Evolutionary conservation across 257 asterid species (phyloP), one percentile per base, ranked within the genome.

Genomic region (Solanum chiquidenum): DNA sequence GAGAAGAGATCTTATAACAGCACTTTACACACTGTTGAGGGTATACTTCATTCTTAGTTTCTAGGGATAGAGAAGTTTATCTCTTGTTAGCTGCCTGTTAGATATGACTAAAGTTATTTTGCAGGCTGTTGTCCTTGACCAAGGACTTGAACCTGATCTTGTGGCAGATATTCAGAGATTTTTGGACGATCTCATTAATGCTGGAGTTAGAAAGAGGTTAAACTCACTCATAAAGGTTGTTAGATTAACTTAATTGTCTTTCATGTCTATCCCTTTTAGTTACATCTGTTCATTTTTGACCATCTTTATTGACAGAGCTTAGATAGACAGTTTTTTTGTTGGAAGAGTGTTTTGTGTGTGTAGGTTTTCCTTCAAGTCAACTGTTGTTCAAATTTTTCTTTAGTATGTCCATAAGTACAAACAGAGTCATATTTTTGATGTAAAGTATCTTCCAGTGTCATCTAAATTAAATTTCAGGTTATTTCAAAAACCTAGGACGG

Each of bases 71-170:
- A 21, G 46, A 37, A 33, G 34, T 83, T 27, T 69, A 38, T 86
- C 29, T 33, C 55, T 77, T 25, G 75, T 83, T 86, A 49, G 29
- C 52, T 86, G 84, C 83, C 29, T 60, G 82, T 49, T 86, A 33
- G 69, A 42, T 33, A 80, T 29, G 85, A 80, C 68, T 46, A 9
- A 80, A 79, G 68, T 33, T 35, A 72, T 86, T 88, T 91, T 90
- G 90, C 94, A 97, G 99, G 97, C 98, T 92, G 94, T 93, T 92
- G 96, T 95, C 90, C 98, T 97, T 88, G 99, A 95, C 90, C 98
- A 94, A 89, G 96, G 95, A 87, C 93, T 93, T 86, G 99, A 94
- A 85, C 94, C 90, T 91, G 98, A 93, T 89, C 93, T 97, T 92
- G 90, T 94, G 88, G 91, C 95, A 74, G 98, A 96, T 86, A 90